Evolutionary conservation across 805 yeast genomes (phyloP), one percentile per base, ranked within the genome.

Genomic region (Pichia thaimueangensis): DNA sequence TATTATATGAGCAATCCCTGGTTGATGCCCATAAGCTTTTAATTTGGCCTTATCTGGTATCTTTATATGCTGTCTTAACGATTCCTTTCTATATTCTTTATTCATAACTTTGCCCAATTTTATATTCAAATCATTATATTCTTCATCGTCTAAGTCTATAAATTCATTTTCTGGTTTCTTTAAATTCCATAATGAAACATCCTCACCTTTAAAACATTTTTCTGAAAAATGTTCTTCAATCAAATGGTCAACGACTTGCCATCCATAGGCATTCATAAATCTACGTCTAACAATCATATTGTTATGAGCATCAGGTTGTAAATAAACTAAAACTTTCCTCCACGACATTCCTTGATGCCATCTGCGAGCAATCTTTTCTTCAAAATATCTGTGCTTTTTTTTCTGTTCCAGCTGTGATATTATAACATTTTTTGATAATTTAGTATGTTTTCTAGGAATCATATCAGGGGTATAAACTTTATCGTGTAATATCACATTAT

Each of bases 291-390:
- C 97, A 22, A 86, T 71, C 23, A 93, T 88, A 55, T 88, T 91
- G 55, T 91, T 91, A 57, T 91, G 98, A 0, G 98, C 96, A 60
- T 91, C 98, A 0, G 97, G 96, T 49, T 79, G 75, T 49, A 93
- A 64, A 33, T 78, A 78, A 1, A 89, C 96, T 22, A 93, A 64
- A 3, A 93, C 96, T 62, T 91, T 91, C 34, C 97, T 68, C 98
- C 98, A 91, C 13, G 76, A 62, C 82, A 87, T 75, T 10, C 75
- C 78, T 44, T 75, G 70, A 57, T 91, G 97, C 82, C 95, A 93
- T 36, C 80, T 77, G 31, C 95, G 67, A 0, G 98, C 98, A 40
- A 93, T 82, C 42, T 75, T 72, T 50, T 93, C 97, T 55, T 83
- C 91, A 17, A 71, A 55, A 30, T 65, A 60, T 49, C 70, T 73